Evolutionary conservation across 805 yeast genomes (phyloP).

Genomic region (Nakazawaea ernobii): DNA sequence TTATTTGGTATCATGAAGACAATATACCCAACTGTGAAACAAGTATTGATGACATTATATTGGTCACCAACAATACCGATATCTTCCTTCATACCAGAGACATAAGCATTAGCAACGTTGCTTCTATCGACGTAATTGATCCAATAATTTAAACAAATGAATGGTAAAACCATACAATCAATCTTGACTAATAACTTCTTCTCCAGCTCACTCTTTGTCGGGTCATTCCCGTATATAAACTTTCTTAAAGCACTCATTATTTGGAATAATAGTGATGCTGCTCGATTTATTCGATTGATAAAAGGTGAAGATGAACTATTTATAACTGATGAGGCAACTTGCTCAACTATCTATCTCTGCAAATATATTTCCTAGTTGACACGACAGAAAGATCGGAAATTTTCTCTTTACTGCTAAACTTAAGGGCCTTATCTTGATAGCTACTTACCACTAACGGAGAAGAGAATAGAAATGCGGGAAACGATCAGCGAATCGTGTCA

Average conservation of each 20-base stretch:
- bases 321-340: no score
- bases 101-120: slow-evolving; percentile 50
- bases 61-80: slow-evolving; percentile 37
- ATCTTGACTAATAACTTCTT: slow-evolving; percentile 24
- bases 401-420: no score
- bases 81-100: slow-evolving; percentile 54
- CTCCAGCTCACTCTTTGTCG: slow-evolving; percentile 30
- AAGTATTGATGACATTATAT: slow-evolving; percentile 46
- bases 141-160: slow-evolving; percentile 33
- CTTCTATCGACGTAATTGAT: slow-evolving; percentile 50
- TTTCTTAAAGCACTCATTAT: neutral
- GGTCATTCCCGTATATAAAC: slow-evolving; percentile 23
- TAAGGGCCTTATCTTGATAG: no score
- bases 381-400: no score
- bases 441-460: no score
- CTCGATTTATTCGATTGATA: no score
- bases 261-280: no score
- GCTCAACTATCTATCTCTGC: no score
- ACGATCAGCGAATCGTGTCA: no score
- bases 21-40: slow-evolving; percentile 56
- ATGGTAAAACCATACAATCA: slow-evolving; percentile 30
- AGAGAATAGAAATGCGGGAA: no score
- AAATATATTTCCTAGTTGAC: no score
- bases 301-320: no score
- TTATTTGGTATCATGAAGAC: slow-evolving; percentile 61